Conservation (phyloP, 208 protist species). For the Wallacemonas collosoma region DNA sequence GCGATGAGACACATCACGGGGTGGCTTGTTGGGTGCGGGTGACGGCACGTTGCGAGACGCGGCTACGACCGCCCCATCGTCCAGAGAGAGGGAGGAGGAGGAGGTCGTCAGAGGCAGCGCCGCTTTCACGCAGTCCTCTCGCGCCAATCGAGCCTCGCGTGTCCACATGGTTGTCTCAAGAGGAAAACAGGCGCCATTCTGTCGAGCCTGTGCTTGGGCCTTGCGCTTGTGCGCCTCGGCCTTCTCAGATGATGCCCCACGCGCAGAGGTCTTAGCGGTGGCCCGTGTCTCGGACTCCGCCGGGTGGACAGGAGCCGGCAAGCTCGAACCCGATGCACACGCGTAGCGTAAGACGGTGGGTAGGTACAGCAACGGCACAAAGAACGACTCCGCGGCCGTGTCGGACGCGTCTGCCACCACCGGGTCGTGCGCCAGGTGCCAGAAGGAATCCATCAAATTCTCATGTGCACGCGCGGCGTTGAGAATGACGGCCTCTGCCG, state of each 20-base stretch:
- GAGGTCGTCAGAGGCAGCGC: neutral
- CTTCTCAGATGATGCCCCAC: neutral
- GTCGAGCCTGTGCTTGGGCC: neutral
- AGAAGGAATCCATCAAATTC: conserved; percentile 38
- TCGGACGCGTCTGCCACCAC: neutral
- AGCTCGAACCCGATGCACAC: neutral
- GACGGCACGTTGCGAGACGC: no score
- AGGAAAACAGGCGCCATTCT: neutral
- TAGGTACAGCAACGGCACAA: conserved; percentile 50
- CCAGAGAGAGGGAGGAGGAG: neutral
- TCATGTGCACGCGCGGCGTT: conserved; percentile 39
- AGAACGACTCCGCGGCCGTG: conserved; percentile 27
- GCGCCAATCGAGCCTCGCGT: neutral
- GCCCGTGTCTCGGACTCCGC: no score
- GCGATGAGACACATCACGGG: no score
- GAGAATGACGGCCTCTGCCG: conserved; percentile 48
- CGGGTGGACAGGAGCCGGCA: neutral
- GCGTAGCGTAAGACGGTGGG: conserved; percentile 17
- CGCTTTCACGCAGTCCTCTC: neutral
- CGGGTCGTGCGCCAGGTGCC: conserved; percentile 27
- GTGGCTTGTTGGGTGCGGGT: no score
- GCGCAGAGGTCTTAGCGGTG: no score
- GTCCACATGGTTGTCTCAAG: conserved; percentile 2
- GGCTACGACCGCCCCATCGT: neutral
- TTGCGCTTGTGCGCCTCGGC: neutral